Evolutionary conservation across 1,139 yeast species (phyloP).

Genomic region (Diutina catenulata): DNA sequence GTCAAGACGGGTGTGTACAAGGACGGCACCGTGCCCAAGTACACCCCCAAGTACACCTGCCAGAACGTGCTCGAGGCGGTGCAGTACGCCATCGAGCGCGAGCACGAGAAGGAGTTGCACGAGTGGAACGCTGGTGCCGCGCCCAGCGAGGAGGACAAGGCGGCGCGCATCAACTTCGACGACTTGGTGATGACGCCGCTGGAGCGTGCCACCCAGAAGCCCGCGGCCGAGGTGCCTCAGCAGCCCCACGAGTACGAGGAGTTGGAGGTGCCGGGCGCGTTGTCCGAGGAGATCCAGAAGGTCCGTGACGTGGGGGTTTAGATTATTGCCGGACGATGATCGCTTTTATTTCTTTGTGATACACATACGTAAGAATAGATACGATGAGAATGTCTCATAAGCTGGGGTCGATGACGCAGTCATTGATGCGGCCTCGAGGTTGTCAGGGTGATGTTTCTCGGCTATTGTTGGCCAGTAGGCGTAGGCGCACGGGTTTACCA

Average conservation of each 20-base stretch:
- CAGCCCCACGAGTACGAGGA: conserved; percentile 4
- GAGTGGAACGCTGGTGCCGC: conserved; percentile 47
- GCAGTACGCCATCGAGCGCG: conserved; percentile 70
- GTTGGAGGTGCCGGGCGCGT: conserved; percentile 1
- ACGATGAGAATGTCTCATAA: too few relatives aligned
- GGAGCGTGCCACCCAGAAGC: conserved; percentile 16
- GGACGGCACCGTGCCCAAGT: conserved; percentile 67
- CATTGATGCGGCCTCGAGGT: too few relatives aligned
- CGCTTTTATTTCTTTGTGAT: too few relatives aligned
- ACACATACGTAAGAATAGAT: too few relatives aligned
- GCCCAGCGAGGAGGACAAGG: conserved; percentile 25
- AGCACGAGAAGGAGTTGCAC: conserved; percentile 53
- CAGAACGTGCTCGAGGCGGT: conserved; percentile 74
- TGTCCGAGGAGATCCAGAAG: conserved; percentile 4
- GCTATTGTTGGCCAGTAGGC: too few relatives aligned
- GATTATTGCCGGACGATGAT: too few relatives aligned
- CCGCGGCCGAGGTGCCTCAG: background rate
- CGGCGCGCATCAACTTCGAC: conserved; percentile 31
- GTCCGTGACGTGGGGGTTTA: conserved; percentile 3
- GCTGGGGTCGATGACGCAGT: too few relatives aligned
- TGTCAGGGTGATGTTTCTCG: too few relatives aligned
- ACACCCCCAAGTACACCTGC: conserved; percentile 63
- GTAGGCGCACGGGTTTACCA: too few relatives aligned
- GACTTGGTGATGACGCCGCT: conserved; percentile 39
- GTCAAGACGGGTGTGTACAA: conserved; percentile 84